Percentiles rank a stretch among this genome's conserved stretches.
Evolutionary conservation across 2,329 filamentous ascomycete genomes (phyloP).

Genomic region (Uncinocarpus reesii): DNA sequence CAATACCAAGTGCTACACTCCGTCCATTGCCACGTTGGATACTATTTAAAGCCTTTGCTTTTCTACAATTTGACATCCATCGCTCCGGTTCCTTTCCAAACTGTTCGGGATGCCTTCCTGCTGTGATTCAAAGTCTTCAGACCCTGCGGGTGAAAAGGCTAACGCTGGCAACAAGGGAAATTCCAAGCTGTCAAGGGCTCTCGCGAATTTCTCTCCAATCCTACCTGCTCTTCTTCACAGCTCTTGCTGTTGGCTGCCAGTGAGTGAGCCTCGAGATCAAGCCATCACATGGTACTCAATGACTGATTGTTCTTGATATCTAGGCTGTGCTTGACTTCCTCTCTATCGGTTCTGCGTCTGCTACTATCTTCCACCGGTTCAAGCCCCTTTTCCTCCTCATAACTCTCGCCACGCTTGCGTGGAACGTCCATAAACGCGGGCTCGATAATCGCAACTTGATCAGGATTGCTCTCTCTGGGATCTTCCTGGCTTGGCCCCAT

Average conservation of each 20-base stretch:
- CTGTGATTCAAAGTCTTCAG: slow-evolving; percentile 1
- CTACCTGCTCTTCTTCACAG: slow-evolving; percentile 16
- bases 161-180: neutral
- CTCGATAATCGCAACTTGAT: slow-evolving; percentile 12
- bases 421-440: slow-evolving; percentile 13
- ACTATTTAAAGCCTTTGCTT: neutral
- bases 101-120: slow-evolving; percentile 1
- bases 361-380: slow-evolving; percentile 11
- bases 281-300: neutral
- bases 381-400: slow-evolving; percentile 15
- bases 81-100: neutral
- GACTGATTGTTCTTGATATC: neutral
- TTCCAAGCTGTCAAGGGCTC: neutral
- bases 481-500: slow-evolving; percentile 14
- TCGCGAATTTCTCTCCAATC: slow-evolving; percentile 12
- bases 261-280: neutral
- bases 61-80: neutral
- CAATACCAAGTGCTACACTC: too few species aligned
- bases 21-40: neutral
- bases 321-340: slow-evolving; percentile 16
- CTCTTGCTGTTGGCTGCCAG: slow-evolving; percentile 18
- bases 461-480: slow-evolving; percentile 13
- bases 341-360: slow-evolving; percentile 16
- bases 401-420: slow-evolving; percentile 14
- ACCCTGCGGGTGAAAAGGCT: neutral